These are phyloP conservation scores for Saccharum spontaneum DNA, from an alignment of 176 grass and related monocot genomes.

Conservation along the genomic window DNA sequence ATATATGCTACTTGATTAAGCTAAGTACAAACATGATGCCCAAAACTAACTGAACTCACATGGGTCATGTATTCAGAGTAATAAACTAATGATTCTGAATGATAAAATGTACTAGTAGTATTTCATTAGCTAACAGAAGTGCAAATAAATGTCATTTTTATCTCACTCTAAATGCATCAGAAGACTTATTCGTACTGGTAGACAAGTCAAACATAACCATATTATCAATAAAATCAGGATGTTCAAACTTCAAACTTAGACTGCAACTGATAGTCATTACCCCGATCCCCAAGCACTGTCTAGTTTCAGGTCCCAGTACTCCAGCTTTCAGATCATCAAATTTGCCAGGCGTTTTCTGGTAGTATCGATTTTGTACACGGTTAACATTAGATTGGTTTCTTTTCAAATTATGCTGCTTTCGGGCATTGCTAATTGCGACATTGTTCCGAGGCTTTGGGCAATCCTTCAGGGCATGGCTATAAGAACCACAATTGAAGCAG, in stretches of 20 bases:
- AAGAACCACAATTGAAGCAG: constrained; percentile 98
- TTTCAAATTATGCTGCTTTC: constrained; percentile 77
- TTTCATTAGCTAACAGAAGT: background rate
- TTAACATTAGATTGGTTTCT: constrained; percentile 55
- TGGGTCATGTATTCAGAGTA: background rate
- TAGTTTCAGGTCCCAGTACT: constrained; percentile 85
- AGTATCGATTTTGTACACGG: constrained; percentile 79
- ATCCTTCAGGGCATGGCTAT: constrained; percentile 85
- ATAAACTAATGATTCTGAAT: background rate
- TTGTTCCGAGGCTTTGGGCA: constrained; percentile 89
- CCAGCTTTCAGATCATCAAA: constrained; percentile 92
- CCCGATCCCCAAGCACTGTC: constrained; percentile 89
- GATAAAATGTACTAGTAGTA: background rate
- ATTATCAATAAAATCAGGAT: constrained; percentile 19
- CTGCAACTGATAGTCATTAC: constrained; percentile 47
- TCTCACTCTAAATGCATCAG: background rate
- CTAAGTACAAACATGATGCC: background rate
- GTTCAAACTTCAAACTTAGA: constrained; percentile 28
- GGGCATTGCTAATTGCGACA: constrained; percentile 78
- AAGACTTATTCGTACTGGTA: background rate
- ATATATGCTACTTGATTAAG: background rate
- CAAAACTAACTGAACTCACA: background rate
- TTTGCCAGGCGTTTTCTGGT: constrained; percentile 76
- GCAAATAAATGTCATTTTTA: constrained; percentile 23
- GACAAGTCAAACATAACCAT: background rate